Percentiles rank a stretch among this genome's conserved stretches.
Evolutionary conservation across 2,329 filamentous ascomycete genomes (phyloP).

Genomic region (Claviceps purpurea): DNA sequence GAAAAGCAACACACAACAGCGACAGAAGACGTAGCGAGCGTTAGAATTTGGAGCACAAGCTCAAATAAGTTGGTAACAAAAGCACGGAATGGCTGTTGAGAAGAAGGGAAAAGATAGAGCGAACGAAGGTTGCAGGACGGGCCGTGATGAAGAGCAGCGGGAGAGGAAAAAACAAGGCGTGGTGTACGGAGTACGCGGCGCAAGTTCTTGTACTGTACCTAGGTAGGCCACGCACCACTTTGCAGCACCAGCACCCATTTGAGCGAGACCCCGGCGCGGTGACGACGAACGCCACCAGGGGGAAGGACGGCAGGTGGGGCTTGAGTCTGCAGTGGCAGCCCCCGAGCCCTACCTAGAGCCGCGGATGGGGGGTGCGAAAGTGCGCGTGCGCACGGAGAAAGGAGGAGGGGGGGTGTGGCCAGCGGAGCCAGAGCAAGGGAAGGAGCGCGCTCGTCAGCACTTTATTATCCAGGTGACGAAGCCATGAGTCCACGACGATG

Average conservation of each 20-base stretch:
- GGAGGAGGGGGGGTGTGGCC: not conserved
- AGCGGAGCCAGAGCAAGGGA: not conserved
- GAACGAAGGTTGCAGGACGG: constrained; percentile 1
- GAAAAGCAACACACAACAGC: constrained; percentile 1
- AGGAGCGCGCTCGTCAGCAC: no score
- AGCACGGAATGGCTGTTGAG: not conserved
- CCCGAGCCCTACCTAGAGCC: not conserved
- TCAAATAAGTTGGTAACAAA: constrained; percentile 1
- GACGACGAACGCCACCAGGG: constrained; percentile 1
- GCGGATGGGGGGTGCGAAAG: not conserved
- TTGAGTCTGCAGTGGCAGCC: not conserved
- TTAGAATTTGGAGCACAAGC: not conserved
- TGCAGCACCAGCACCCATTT: not conserved
- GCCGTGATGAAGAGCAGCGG: constrained; percentile 1
- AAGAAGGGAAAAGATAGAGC: not conserved
- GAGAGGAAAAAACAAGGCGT: not conserved
- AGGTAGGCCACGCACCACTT: not conserved
- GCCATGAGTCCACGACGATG: no score
- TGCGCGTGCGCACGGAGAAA: not conserved
- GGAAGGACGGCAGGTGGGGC: not conserved
- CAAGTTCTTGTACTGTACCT: not conserved
- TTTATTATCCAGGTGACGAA: no score
- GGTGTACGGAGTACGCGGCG: not conserved
- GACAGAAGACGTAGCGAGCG: constrained; percentile 4
- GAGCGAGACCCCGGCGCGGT: not conserved